phyloP scores from a whole-genome alignment of 805 yeast species.

The Kluyveromyces lactis region DNA sequence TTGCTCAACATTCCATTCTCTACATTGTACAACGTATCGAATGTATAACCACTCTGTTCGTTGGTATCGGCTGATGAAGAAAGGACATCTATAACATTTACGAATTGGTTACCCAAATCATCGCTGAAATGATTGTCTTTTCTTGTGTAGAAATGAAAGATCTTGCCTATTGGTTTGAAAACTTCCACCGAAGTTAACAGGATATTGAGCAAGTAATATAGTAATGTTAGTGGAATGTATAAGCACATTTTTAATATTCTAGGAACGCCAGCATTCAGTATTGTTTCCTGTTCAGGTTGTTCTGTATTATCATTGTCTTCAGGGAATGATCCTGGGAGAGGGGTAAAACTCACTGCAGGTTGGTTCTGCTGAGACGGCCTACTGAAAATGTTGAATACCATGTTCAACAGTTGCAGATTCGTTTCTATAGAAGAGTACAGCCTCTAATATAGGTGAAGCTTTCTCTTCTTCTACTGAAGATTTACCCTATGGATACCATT shows the following conservation, averaged over 20 bases:
- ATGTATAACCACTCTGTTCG: slow-evolving; percentile 8
- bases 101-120: slow-evolving; percentile 1
- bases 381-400: slow-evolving; percentile 5
- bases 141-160: slow-evolving; percentile 18
- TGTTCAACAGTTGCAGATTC: background rate
- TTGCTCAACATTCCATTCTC: slow-evolving; percentile 15
- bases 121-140: slow-evolving; percentile 8
- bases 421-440: too few species aligned
- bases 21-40: slow-evolving; percentile 22
- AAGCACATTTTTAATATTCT: slow-evolving; percentile 7
- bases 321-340: slow-evolving; percentile 10
- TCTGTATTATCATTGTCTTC: background rate
- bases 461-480: too few species aligned
- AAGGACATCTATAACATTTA: background rate
- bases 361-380: background rate
- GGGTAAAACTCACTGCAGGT: slow-evolving; percentile 7
- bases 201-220: slow-evolving; percentile 13
- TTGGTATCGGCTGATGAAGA: background rate
- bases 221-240: slow-evolving; percentile 12
- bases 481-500: too few species aligned
- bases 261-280: background rate
- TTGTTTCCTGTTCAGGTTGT: slow-evolving; percentile 1
- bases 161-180: slow-evolving; percentile 16
- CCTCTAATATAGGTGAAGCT: too few species aligned
- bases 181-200: slow-evolving; percentile 8